These are phyloP conservation scores for Amauroascus niger DNA, from an alignment of 2,329 filamentous ascomycete species.

Conservation along the genomic window DNA sequence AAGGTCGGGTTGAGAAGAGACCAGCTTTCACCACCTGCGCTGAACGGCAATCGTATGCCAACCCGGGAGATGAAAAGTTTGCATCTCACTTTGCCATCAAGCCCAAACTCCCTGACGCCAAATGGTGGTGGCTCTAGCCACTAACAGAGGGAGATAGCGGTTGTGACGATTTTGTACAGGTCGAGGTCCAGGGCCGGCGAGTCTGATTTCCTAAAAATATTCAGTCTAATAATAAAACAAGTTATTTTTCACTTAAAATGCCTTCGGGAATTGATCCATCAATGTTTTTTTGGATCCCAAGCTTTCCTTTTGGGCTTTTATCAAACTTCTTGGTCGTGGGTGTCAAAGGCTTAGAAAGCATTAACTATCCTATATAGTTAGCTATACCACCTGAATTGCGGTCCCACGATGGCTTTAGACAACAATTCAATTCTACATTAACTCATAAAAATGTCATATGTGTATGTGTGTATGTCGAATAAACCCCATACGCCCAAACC, in stretches of 20 bases:
- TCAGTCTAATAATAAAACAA: neutral
- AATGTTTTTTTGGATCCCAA: too few species aligned
- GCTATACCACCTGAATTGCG: neutral
- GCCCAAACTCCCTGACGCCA: neutral
- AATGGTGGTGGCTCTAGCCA: neutral
- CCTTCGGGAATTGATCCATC: neutral
- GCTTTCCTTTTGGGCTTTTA: too few species aligned
- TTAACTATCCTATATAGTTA: too few species aligned
- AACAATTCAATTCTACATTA: neutral
- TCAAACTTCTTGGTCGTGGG: too few species aligned
- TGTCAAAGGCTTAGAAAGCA: too few species aligned
- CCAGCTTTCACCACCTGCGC: neutral
- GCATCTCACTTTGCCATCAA: neutral
- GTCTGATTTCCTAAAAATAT: neutral
- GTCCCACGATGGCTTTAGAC: neutral
- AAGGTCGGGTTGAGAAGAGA: slow-evolving; percentile 26
- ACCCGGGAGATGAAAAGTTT: neutral
- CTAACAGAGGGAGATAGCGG: neutral
- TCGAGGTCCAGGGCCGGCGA: neutral
- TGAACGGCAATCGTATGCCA: neutral
- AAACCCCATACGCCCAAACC: slow-evolving; percentile 9
- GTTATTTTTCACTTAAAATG: neutral
- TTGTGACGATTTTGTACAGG: neutral
- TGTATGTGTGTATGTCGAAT: neutral
- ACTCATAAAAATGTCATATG: neutral